A percentile compares a stretch with the other conserved stretches of the same genome.
phyloP scores from a whole-genome alignment of 1,139 yeast genomes.

The Oligophagozyma castellii region DNA sequence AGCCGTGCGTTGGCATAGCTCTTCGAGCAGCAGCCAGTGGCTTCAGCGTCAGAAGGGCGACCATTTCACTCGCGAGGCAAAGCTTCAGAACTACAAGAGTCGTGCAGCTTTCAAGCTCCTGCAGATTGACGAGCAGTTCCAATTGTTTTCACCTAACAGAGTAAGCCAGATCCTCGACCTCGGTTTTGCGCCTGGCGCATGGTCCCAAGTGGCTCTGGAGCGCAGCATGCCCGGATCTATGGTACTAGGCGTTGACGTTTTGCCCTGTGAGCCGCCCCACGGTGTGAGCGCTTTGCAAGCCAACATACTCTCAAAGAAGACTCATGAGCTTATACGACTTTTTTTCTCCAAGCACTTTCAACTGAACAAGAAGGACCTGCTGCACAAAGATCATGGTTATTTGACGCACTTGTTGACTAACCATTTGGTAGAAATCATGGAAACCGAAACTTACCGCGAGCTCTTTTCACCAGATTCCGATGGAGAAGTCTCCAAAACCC shows the following conservation, averaged over 20 bases:
- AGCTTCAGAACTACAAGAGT: conserved; percentile 49
- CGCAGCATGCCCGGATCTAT: conserved; percentile 44
- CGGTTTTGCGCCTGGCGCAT: conserved; percentile 94
- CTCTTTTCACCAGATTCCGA: conserved; percentile 6
- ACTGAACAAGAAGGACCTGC: conserved; percentile 14
- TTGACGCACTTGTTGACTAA: conserved; percentile 12
- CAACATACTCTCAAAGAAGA: conserved; percentile 53
- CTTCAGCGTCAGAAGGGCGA: conserved; percentile 55
- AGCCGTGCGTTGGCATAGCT: conserved; percentile 2
- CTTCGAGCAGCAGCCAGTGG: conserved; percentile 47
- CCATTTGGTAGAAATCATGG: conserved; percentile 4
- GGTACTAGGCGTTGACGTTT: conserved; percentile 73
- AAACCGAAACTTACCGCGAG: conserved; percentile 9
- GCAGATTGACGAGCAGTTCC: conserved; percentile 52
- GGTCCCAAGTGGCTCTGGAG: conserved; percentile 73
- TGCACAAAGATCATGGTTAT: conserved; percentile 19
- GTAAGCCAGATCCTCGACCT: conserved; percentile 59
- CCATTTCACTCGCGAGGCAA: conserved; percentile 51
- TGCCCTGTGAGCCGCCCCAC: conserved; percentile 62
- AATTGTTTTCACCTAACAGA: conserved; percentile 35
- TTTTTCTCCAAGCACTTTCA: conserved; percentile 37
- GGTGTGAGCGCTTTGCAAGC: conserved; percentile 83
- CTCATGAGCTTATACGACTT: conserved; percentile 47
- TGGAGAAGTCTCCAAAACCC: conserved; percentile 10
- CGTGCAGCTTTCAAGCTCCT: conserved; percentile 83